Conservation (phyloP, 2,329 filamentous ascomycete genomes). For the Blastomyces percursus region DNA sequence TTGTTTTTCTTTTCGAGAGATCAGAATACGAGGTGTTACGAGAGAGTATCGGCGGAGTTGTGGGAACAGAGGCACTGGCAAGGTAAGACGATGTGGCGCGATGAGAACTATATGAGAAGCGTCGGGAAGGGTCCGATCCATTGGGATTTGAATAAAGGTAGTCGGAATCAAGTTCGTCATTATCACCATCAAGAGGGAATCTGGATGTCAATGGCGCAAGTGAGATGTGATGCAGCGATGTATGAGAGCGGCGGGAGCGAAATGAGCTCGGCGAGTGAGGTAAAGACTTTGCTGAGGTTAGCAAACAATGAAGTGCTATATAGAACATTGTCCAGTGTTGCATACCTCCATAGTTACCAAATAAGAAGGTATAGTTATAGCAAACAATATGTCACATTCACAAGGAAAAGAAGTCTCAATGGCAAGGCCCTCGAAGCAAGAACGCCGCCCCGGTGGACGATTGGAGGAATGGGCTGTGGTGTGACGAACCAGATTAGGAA, state of each 20-base stretch:
- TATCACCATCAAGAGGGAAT: conserved; percentile 43
- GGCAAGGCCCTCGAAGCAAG: neutral
- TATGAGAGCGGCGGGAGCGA: conserved; percentile 44
- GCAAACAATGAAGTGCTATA: neutral
- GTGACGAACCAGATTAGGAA: neutral
- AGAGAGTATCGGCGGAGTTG: conserved; percentile 35
- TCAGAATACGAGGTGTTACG: conserved; percentile 29
- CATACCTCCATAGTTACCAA: conserved; percentile 3
- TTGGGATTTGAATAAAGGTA: conserved; percentile 23
- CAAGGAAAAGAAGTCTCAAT: too few species aligned
- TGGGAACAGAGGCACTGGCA: conserved; percentile 33
- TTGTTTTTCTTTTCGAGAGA: conserved; percentile 23
- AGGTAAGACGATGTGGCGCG: conserved; percentile 28
- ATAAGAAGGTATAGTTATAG: neutral
- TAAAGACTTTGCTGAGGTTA: conserved; percentile 6
- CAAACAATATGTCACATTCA: neutral
- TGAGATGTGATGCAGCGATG: conserved; percentile 49
- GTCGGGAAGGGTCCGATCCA: conserved; percentile 15
- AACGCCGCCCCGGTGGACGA: neutral
- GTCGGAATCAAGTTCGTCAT: conserved; percentile 18
- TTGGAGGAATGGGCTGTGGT: neutral
- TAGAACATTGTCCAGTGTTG: neutral
- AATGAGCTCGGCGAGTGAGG: conserved; percentile 20
- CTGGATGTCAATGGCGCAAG: conserved; percentile 49
- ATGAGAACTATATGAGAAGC: conserved; percentile 23